A percentile compares a stretch with the other conserved stretches of the same genome.
Evolutionary conservation across 345 rosid species (phyloP).

Genomic region (Stellera chamaejasme): DNA sequence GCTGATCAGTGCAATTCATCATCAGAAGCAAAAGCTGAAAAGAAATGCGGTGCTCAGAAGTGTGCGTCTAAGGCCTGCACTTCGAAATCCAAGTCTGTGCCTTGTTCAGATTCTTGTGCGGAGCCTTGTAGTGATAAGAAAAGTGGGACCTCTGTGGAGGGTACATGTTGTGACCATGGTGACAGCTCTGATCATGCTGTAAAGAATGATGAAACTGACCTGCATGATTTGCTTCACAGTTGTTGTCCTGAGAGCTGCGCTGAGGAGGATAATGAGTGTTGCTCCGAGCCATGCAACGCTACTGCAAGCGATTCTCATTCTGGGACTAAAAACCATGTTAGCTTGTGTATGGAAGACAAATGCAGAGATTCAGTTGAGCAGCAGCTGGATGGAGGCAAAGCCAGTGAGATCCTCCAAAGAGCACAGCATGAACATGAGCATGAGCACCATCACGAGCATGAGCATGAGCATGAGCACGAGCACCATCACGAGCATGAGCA

Average conservation of each 20-base stretch:
- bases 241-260: constrained; percentile 1
- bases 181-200: not conserved
- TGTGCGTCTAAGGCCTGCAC: constrained; percentile 6
- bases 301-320: too few relatives aligned
- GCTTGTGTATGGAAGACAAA: not conserved
- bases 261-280: too few relatives aligned
- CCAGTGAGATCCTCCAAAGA: not conserved
- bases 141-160: constrained; percentile 9
- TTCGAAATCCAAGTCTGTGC: constrained; percentile 12
- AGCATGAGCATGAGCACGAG: not conserved
- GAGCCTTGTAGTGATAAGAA: not conserved
- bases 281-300: too few relatives aligned
- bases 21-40: constrained; percentile 5
- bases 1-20: constrained; percentile 2
- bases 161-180: not conserved
- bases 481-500: not conserved
- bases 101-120: constrained; percentile 1
- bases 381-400: not conserved
- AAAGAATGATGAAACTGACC: not conserved
- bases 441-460: not conserved
- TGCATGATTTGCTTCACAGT: not conserved
- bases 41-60: not conserved
- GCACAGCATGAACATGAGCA: constrained; percentile 1
- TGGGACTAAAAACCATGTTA: too few relatives aligned
- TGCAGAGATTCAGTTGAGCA: not conserved